phyloP scores from a whole-genome alignment of 768 basidiomycete genomes.

The Lepiota venenata region DNA sequence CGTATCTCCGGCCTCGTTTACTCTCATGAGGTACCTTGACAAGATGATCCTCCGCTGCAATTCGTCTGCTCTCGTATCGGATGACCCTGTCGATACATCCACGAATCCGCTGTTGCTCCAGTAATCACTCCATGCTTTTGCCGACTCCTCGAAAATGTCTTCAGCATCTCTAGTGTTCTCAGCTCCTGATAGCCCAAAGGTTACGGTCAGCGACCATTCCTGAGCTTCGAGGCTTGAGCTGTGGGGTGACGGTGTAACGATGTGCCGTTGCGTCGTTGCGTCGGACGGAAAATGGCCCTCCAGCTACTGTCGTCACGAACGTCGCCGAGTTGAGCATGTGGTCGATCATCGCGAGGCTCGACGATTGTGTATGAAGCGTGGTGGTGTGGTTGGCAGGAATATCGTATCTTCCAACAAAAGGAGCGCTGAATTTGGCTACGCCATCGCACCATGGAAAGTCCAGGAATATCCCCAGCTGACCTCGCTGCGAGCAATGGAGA shows the following conservation, averaged over 20 bases:
- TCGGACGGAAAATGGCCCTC: conserved; percentile 34
- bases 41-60: conserved; percentile 55
- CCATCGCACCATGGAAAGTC: conserved; percentile 66
- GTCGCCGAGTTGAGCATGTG: conserved; percentile 38
- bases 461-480: conserved; percentile 44
- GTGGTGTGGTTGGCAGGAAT: conserved; percentile 47
- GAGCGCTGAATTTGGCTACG: conserved; percentile 49
- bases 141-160: conserved; percentile 31
- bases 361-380: conserved; percentile 19
- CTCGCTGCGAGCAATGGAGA: conserved; percentile 37
- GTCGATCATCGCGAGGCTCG: conserved; percentile 32
- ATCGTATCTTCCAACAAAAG: conserved; percentile 54
- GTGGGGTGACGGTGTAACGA: conserved; percentile 43
- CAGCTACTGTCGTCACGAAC: conserved; percentile 41
- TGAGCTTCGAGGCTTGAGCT: conserved; percentile 4
- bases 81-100: conserved; percentile 47
- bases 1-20: conserved; percentile 54
- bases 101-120: conserved; percentile 51
- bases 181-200: conserved; percentile 23
- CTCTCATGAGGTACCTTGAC: conserved; percentile 53
- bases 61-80: conserved; percentile 47
- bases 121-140: conserved; percentile 38
- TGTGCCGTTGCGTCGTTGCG: conserved; percentile 41
- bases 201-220: conserved; percentile 34
- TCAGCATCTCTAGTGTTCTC: conserved; percentile 18